Percentiles rank a stretch among this genome's conserved stretches.
phyloP scores from a whole-genome alignment of 768 basidiomycete genomes.

The Trametes villosa region DNA sequence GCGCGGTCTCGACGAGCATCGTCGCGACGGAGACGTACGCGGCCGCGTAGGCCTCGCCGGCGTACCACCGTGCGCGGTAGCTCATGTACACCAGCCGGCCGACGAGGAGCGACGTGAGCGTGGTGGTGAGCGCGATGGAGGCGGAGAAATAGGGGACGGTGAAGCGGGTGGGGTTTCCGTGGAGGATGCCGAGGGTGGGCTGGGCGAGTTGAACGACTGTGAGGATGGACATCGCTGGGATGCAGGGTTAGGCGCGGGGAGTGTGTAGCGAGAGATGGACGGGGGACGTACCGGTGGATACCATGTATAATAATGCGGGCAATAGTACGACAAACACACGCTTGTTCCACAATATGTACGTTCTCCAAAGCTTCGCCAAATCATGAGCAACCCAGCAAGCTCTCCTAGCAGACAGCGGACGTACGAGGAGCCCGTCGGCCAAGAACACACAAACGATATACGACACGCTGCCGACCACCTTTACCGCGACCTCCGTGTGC shows the following conservation, averaged over 20 bases:
- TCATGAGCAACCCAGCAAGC: not conserved
- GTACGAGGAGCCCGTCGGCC: conserved; percentile 26
- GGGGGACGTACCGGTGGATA: conserved; percentile 17
- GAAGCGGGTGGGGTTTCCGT: conserved; percentile 20
- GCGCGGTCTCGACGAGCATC: conserved; percentile 35
- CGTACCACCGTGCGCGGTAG: conserved; percentile 23
- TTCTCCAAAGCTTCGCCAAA: conserved; percentile 27
- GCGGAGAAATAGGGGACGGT: conserved; percentile 29
- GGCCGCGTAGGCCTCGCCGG: conserved; percentile 15
- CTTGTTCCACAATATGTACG: conserved; percentile 25
- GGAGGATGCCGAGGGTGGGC: conserved; percentile 18
- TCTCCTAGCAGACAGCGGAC: not conserved
- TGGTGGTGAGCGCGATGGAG: conserved; percentile 27
- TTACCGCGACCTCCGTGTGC: not conserved
- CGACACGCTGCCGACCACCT: not conserved
- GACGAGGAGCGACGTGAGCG: conserved; percentile 29
- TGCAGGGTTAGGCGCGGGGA: not conserved
- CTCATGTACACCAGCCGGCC: conserved; percentile 28
- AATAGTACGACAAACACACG: conserved; percentile 19
- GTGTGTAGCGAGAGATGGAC: not conserved
- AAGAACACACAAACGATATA: conserved; percentile 17
- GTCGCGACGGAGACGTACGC: conserved; percentile 30
- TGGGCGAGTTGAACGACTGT: conserved; percentile 22
- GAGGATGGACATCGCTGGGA: conserved; percentile 22
- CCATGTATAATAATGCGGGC: conserved; percentile 17